Base-by-base conservation (phyloP, 2,329 filamentous ascomycete genomes). In the Neopestalotiopsis sp. region DNA sequence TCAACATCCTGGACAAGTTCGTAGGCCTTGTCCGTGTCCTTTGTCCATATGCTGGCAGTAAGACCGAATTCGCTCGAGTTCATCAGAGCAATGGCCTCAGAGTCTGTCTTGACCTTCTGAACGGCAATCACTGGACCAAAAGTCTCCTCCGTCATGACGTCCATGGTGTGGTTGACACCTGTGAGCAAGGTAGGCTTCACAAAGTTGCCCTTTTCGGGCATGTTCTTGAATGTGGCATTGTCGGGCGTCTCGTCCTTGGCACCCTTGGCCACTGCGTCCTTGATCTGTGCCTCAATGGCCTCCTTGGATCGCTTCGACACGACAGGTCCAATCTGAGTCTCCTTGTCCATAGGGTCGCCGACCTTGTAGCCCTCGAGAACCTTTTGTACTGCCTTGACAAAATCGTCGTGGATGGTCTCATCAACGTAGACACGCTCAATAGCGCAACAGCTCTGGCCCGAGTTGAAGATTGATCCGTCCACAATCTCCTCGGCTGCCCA, bases 11-110 rank as follows among this genome's bases (percentile, higher is more conserved):
- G 91, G 52, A 92, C 89, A 66, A 98, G 85, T 78, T 92, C 88
- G 74, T 94, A 90, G 17, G 92, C 95, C 77, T 86, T 91, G 60
- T 84, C 85, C 2, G 90, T 89, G 77, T 98, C 94, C 80, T 96
- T 97, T 69, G 94, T 97, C 95, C 95, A 98, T 75, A 98, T 94
- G 76, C 94, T 97, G n/a, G 95, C 95, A 3, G 95, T 98, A 71
- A 98, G 86, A 4, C 95, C 95, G 78, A 97, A 97, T 72, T 97
- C 91, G 82, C 93, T 96, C 79, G 97, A 94, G 76, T 98, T 98
- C 94, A 98, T 98, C 65, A 95, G 83, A 73, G 85, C 83, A 71
- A 98, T 83, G 1, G 95, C 95, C 81, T 98, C 94, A 20, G 88
- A 88, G 76, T 98, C 95, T 73, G 85, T 85, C 77, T 89, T 89